These are phyloP conservation scores for Trichophyton mentagrophytes DNA, from an alignment of 2,329 filamentous ascomycete species.

Conservation along the genomic window DNA sequence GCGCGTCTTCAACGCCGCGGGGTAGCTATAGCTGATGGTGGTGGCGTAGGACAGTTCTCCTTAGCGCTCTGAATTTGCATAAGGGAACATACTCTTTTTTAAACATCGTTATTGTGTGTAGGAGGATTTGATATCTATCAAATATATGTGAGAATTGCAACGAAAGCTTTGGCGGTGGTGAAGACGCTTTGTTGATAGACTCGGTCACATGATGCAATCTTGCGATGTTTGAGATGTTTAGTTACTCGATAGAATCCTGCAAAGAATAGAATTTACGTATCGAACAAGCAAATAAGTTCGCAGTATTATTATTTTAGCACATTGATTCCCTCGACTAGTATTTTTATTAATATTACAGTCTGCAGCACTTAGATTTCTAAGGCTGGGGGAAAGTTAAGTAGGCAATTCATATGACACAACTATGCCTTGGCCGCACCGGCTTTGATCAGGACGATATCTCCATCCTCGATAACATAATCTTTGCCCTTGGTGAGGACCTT, in stretches of 20 bases:
- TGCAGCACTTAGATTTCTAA: neutral
- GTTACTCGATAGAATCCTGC: neutral
- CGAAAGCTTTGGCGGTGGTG: neutral
- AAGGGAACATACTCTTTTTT: constrained; percentile 65
- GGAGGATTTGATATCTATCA: neutral
- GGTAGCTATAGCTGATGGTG: neutral
- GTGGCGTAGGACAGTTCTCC: neutral
- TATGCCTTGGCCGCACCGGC: constrained; percentile 38
- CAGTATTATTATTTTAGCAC: neutral
- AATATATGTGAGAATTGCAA: neutral
- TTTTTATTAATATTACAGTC: neutral
- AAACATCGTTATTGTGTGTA: constrained; percentile 52
- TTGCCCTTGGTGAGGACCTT: constrained; percentile 99
- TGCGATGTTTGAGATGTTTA: neutral
- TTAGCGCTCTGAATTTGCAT: neutral
- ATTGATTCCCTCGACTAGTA: neutral
- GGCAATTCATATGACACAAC: neutral
- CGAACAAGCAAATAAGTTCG: neutral
- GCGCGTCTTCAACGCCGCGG: neutral
- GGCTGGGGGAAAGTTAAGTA: neutral
- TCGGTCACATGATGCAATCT: neutral
- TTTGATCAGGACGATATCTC: constrained; percentile 71
- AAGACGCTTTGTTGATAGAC: neutral
- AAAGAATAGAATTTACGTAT: neutral
- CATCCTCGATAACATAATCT: constrained; percentile 57